Conservation (phyloP, 768 basidiomycete species). For the Suillus decipiens region DNA sequence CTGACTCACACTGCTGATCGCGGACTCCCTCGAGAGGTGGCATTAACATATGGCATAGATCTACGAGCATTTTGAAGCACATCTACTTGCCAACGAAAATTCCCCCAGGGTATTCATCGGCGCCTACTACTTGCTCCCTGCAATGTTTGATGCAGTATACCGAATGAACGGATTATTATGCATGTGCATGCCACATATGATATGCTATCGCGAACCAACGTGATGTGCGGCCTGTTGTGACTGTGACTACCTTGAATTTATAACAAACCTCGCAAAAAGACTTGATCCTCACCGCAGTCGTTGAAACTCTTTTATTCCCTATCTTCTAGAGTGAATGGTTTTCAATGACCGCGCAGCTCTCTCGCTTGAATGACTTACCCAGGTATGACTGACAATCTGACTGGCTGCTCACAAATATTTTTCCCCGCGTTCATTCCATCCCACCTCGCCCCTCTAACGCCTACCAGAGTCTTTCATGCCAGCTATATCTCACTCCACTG, state of each 20-base stretch:
- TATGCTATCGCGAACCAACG: background rate
- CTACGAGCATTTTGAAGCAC: background rate
- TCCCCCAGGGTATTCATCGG: background rate
- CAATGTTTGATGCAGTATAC: background rate
- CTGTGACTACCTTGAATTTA: background rate
- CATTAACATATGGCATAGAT: background rate
- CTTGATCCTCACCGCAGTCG: background rate
- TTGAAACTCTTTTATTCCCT: background rate
- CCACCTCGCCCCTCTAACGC: too few relatives aligned
- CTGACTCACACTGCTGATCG: background rate
- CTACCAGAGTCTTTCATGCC: too few relatives aligned
- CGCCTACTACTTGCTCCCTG: background rate
- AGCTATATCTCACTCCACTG: too few relatives aligned
- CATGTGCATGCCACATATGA: background rate
- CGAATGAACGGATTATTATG: background rate
- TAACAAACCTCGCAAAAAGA: background rate
- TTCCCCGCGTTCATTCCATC: too few relatives aligned
- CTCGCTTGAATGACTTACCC: background rate
- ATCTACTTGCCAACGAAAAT: background rate
- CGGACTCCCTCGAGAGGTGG: background rate
- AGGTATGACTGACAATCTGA: too few relatives aligned
- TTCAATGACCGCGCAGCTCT: background rate
- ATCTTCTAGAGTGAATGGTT: background rate
- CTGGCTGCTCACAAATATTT: too few relatives aligned
- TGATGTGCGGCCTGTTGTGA: background rate